Base-by-base conservation (phyloP, 2,329 filamentous ascomycete species). In the Colletotrichum filicis region DNA sequence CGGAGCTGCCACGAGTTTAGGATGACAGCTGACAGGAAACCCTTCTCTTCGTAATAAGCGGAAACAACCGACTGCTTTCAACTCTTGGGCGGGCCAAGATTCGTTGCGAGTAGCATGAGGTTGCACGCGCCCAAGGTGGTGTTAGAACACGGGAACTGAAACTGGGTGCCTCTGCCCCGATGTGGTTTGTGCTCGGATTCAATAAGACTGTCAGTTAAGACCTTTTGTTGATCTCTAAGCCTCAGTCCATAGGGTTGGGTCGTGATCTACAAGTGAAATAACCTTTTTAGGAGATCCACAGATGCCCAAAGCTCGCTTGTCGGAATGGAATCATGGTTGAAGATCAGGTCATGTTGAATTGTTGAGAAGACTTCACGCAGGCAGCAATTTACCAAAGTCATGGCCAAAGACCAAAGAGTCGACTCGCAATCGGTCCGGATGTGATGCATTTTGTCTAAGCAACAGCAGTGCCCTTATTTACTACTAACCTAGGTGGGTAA, bases 21-120 rank as follows among this genome's bases (percentile, higher is more conserved):
- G 66, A 72, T 64, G 69, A 59, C 69, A 72, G 69, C 52, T 72
- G 66, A 72, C 69, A 69, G 57, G 69, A 72, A 46, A 37, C 42
- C 52, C 52, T 42, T 42, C 9, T 30, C 69, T 52, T 52, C 57
- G 62, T 14, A 52, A 55, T 5, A 26, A 52, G 14, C 26, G 35
- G 57, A 71, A 68, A 62, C 22, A 30, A 28, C 52, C 19, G 28
- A 28, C 9, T 22, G 28, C 9, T 35, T 63, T 5, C 7, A 24
- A 26, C 53, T 35, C 11, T 56, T 56, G 35, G 26, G 52, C 7
- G 2, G 22, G 42, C 26, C 30, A 46, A 52, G 53, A 6, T 5
- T 62, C 2, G 8, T 30, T 4, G n/a, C 5, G 7, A 35, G 42
- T 46, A 12, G 2, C 26, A 35, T 5, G 14, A 64, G 42, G 12